Evolutionary conservation across 1,139 yeast species (phyloP), one percentile per base, ranked within the genome.

Genomic region (Scheffersomyces titani): DNA sequence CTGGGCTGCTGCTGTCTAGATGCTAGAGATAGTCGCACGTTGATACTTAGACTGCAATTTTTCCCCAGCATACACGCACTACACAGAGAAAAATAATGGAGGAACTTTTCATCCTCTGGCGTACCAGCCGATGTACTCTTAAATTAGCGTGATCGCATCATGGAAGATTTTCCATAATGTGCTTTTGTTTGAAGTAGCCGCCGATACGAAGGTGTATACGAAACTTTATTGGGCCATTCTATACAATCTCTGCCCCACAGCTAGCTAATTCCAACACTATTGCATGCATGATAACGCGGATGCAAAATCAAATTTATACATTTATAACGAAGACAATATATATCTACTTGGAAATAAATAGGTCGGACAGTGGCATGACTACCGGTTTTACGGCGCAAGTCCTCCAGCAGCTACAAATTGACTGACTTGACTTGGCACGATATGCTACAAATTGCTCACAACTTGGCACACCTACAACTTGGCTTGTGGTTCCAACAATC

Each of bases 401-500:
- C 40, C 13, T 30, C 9, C 40, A 30, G 40, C 16, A 30, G 40
- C 40, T 30, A 30, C 40, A 30, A 30, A 9, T 30, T 30, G 2
- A 16, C 40, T 30, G 40, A 30, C 40, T 30, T 30, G 40, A 11
- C 40, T 30, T 30, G 40, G 16, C 40, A 30, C 13, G 13, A 30
- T 30, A 30, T 30, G 40, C 40, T 13, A 45, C 16, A 50, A 40
- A 20, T 52, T 40, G 21, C 21, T 52, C 2, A 22, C 19, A 40
- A 21, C 7, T 47, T 18, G 20, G 30, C 49, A 24, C 18, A 46
- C 57, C 57, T 61, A 72, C 61, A 75, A 71, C 67, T 78, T 78
- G 53, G 82, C 73, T 67, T 77, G 76, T 55, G 80, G 71, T 20
- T 74, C 70, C 58, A 76, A 73, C 61, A 74, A 70, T 13, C 77